A percentile compares a stretch with the other conserved stretches of the same genome.
phyloP scores from a whole-genome alignment of 192 early-diverging fungal species.

The Backusella tarrabulga region DNA sequence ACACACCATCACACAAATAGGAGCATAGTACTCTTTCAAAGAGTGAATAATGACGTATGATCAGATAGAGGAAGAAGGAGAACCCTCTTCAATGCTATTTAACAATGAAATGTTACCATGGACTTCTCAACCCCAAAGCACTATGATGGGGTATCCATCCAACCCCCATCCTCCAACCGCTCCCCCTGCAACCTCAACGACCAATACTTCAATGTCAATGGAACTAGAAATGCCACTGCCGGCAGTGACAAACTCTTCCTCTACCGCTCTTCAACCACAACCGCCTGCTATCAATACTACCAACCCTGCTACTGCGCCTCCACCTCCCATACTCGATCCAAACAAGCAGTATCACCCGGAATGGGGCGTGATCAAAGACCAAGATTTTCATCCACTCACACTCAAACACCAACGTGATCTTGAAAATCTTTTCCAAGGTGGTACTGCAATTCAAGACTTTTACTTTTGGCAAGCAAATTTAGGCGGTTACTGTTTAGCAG shows the following conservation, averaged over 20 bases:
- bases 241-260: constrained; percentile 8
- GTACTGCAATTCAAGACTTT: constrained; percentile 26
- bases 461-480: constrained; percentile 40
- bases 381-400: constrained; percentile 38
- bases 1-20: not conserved
- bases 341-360: constrained; percentile 35
- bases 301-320: not conserved
- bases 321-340: constrained; percentile 11
- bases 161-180: not conserved
- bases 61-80: constrained; percentile 2
- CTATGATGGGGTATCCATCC: not conserved
- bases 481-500: constrained; percentile 40
- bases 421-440: constrained; percentile 27
- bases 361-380: constrained; percentile 38
- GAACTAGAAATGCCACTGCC: constrained; percentile 2
- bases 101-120: constrained; percentile 11
- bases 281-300: not conserved
- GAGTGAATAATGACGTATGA: constrained; percentile 12
- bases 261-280: not conserved
- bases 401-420: constrained; percentile 35
- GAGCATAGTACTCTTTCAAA: constrained; percentile 4
- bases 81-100: not conserved
- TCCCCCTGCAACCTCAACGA: not conserved
- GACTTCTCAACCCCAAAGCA: constrained; percentile 1
- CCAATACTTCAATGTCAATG: not conserved